Conservation (phyloP, 2,329 filamentous ascomycete species). For the Phialophora verrucosa region DNA sequence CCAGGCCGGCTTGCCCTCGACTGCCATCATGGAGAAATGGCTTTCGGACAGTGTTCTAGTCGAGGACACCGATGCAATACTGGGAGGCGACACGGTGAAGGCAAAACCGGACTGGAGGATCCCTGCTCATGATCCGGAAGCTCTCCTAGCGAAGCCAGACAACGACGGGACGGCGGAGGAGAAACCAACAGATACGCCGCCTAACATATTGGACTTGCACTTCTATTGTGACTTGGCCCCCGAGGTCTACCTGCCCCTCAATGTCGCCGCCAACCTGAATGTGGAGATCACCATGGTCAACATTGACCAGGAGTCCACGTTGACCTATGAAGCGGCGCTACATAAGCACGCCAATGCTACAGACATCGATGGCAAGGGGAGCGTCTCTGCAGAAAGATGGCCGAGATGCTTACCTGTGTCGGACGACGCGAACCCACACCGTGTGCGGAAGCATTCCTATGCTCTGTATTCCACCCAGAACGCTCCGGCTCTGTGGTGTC, state of each 20-base stretch:
- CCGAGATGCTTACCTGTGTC: constrained; percentile 44
- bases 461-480: constrained; percentile 51
- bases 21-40: constrained; percentile 54
- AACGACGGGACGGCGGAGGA: constrained; percentile 46
- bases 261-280: constrained; percentile 50
- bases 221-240: constrained; percentile 53
- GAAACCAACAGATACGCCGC: constrained; percentile 44
- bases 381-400: constrained; percentile 44
- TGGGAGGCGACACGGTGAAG: constrained; percentile 51
- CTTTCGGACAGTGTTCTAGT: constrained; percentile 47
- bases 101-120: constrained; percentile 43
- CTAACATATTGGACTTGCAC: constrained; percentile 50
- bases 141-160: constrained; percentile 37
- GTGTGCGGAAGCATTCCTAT: constrained; percentile 49
- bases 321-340: constrained; percentile 39
- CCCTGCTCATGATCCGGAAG: constrained; percentile 19
- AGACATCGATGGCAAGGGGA: constrained; percentile 35
- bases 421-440: constrained; percentile 42
- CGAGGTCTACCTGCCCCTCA: constrained; percentile 50
- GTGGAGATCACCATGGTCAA: constrained; percentile 49
- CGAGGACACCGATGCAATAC: constrained; percentile 38
- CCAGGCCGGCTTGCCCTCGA: constrained; percentile 52
- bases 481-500: constrained; percentile 33
- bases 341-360: constrained; percentile 19
- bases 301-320: constrained; percentile 36